Base-by-base conservation (phyloP, 129 eudicot genomes). In the Flaveria trinervia region DNA sequence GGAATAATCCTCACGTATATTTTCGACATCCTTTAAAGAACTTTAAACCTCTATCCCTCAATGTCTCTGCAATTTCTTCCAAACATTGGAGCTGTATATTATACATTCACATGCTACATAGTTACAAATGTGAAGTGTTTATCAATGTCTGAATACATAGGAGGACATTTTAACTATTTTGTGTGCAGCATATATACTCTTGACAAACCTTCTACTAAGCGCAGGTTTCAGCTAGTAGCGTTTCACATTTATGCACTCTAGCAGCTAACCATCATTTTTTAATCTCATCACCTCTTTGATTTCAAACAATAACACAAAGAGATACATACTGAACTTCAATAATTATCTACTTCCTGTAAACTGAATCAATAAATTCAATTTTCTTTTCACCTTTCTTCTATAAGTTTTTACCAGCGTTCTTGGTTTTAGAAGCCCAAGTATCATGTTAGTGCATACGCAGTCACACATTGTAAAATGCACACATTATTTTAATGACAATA, bases 11-110 rank as follows among this genome's bases (percentile, higher is more conserved):
- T 90, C 88, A 90, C 98, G 84, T 87, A 83, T 92, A 92, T 80
- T 92, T 92, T 82, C 90, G 89, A 80, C 95, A 88, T 75, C 96
- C 95, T 86, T 92, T 92, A 75, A 83, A 86, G 65, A 90, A 88
- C 82, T 83, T 92, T 61, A 82, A 74, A 79, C 94, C 83, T 86
- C 90, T 88, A 7, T 92, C 98, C 80, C 88, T 86, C 22, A 92
- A 68, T 65, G 77, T 81, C 70, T 92, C 98, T n/a, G 98, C 90
- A 71, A 84, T 86, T 80, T 92, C 98, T 85, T 92, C 98, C 87
- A 90, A 86, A 80, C 85, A 76, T 44, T 92, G 96, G 80, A 92
- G 82, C 98, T 92, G 92, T 77, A 73, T 12, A 56, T 65, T 56
- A 81, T 41, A 66, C 49, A 66, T 39, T 66, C 51, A 36, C 71